Conservation (phyloP, 805 yeast genomes). For the Cyberlindnera japonica region DNA sequence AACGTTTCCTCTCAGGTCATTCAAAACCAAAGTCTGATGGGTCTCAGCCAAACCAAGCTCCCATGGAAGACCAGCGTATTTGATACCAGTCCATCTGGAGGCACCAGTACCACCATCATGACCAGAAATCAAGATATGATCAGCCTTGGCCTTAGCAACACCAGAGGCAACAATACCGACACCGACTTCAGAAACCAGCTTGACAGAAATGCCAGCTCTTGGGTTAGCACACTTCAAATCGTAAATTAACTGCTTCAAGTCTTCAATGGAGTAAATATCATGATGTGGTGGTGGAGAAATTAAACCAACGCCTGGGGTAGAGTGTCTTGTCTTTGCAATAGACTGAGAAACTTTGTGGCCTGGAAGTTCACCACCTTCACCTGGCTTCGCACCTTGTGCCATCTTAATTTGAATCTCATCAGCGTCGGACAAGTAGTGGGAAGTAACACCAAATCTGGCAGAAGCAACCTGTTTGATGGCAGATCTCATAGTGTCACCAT, state of each 20-base stretch:
- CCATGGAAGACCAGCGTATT: slow-evolving; percentile 98
- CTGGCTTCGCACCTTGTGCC: slow-evolving; percentile 99
- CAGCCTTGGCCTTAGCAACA: slow-evolving; percentile 98
- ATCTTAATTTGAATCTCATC: slow-evolving; percentile 97
- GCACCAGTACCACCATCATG: slow-evolving; percentile 99
- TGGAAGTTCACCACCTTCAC: slow-evolving; percentile 93
- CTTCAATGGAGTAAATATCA: slow-evolving; percentile 97
- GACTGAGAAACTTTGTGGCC: slow-evolving; percentile 68
- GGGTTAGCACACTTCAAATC: slow-evolving; percentile 97
- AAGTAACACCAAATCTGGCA: slow-evolving; percentile 97
- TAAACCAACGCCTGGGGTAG: slow-evolving; percentile 94
- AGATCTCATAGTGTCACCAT: slow-evolving; percentile 98
- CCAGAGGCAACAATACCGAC: slow-evolving; percentile 99
- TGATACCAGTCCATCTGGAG: slow-evolving; percentile 94
- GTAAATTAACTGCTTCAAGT: slow-evolving; percentile 91
- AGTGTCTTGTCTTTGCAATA: slow-evolving; percentile 94
- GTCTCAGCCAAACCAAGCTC: slow-evolving; percentile 97
- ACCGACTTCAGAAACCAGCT: slow-evolving; percentile 96
- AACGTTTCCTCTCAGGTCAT: slow-evolving; percentile 94
- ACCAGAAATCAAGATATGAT: slow-evolving; percentile 91
- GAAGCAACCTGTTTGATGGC: slow-evolving; percentile 97
- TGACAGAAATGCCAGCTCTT: slow-evolving; percentile 93
- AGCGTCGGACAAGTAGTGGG: slow-evolving; percentile 90
- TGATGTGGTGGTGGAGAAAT: slow-evolving; percentile 99
- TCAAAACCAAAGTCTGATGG: slow-evolving; percentile 93